Evolutionary conservation across 306 rosid species (phyloP).

Genomic region (Purshia tridentata): DNA sequence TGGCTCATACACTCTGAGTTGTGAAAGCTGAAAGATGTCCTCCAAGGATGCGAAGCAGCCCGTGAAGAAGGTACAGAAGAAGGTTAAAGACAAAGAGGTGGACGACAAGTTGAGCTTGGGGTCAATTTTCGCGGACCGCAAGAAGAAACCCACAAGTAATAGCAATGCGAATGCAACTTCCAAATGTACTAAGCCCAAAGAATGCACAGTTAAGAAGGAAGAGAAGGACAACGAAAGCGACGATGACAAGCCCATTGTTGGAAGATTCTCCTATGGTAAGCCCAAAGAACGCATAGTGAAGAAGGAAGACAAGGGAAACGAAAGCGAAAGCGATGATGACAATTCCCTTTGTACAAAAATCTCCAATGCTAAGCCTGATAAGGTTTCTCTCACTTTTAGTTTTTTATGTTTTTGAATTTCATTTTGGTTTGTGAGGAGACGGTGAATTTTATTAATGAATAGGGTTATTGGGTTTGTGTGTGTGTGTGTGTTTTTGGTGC

Average conservation of each 20-base stretch:
- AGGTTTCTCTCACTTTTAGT: conserved; percentile 35
- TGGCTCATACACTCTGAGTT: neutral
- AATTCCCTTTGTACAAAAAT: conserved; percentile 28
- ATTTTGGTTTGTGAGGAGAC: neutral
- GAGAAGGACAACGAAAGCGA: neutral
- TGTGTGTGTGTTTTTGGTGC: neutral
- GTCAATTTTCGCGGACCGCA: conserved; percentile 19
- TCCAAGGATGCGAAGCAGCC: conserved; percentile 50
- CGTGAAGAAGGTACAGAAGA: conserved; percentile 27
- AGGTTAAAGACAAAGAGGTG: conserved; percentile 28
- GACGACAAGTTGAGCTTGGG: conserved; percentile 34
- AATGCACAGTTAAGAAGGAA: neutral
- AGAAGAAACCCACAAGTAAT: conserved; percentile 33
- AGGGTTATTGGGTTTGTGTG: conserved; percentile 5
- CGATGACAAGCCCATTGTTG: neutral
- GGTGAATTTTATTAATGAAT: conserved; percentile 5
- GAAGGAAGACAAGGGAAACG: conserved; percentile 38
- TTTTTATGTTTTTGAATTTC: neutral
- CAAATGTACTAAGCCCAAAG: neutral
- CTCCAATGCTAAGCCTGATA: conserved; percentile 33
- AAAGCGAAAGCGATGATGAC: conserved; percentile 24
- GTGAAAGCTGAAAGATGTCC: conserved; percentile 37
- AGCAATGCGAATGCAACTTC: conserved; percentile 9
- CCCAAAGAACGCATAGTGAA: conserved; percentile 28
- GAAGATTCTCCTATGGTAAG: neutral